Evolutionary conservation across 257 asterid species (phyloP).

Genomic region (Penstemon davidsonii): DNA sequence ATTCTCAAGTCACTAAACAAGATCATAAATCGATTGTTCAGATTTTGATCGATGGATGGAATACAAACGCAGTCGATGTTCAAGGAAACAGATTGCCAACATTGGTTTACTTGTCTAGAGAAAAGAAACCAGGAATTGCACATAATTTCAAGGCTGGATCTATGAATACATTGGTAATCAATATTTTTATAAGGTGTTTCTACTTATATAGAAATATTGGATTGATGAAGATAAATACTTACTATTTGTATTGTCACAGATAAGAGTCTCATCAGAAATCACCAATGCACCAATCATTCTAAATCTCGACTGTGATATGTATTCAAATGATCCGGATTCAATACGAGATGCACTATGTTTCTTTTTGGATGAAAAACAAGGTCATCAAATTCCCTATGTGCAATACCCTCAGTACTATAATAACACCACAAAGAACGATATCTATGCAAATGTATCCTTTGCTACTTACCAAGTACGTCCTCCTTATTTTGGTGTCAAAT

Average conservation of each 20-base stretch:
- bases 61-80: slow-evolving; percentile 33
- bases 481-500: background rate
- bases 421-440: slow-evolving; percentile 54
- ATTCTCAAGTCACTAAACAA: slow-evolving; percentile 40
- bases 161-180: slow-evolving; percentile 57
- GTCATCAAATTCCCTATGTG: slow-evolving; percentile 48
- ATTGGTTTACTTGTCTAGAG: slow-evolving; percentile 55
- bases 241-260: slow-evolving; percentile 39
- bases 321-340: slow-evolving; percentile 69
- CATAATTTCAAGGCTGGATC: slow-evolving; percentile 75
- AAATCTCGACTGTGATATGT: slow-evolving; percentile 91
- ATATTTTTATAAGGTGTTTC: background rate
- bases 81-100: slow-evolving; percentile 49
- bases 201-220: no score
- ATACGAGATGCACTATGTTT: slow-evolving; percentile 68
- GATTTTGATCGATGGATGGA: slow-evolving; percentile 47
- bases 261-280: slow-evolving; percentile 70
- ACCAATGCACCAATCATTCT: slow-evolving; percentile 82
- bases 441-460: slow-evolving; percentile 38
- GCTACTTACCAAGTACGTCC: slow-evolving; percentile 40
- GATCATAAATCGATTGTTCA: slow-evolving; percentile 66
- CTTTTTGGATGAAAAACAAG: slow-evolving; percentile 65
- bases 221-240: background rate
- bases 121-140: slow-evolving; percentile 45
- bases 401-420: slow-evolving; percentile 63